phyloP scores from a whole-genome alignment of 345 rosid genomes.

The Lagerstroemia speciosa region DNA sequence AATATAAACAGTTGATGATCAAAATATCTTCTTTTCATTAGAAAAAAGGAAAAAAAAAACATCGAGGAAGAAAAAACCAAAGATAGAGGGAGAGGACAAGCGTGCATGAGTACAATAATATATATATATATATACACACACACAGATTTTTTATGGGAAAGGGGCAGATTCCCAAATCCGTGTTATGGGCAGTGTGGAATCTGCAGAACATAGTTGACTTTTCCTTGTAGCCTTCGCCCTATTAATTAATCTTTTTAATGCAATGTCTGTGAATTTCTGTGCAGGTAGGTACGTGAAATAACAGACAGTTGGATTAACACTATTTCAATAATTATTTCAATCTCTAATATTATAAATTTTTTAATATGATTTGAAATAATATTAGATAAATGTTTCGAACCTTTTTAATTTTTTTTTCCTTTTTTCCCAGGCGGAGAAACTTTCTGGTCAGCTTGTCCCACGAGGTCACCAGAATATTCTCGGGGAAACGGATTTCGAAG shows the following conservation, averaged over 20 bases:
- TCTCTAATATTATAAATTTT: too few relatives aligned
- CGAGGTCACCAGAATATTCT: neutral
- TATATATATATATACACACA: too few relatives aligned
- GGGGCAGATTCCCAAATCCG: conserved; percentile 3
- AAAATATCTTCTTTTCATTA: too few relatives aligned
- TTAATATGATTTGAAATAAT: too few relatives aligned
- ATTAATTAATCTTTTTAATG: neutral
- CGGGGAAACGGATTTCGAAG: neutral
- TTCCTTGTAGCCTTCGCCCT: neutral
- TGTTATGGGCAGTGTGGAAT: conserved; percentile 1
- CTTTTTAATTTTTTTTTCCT: neutral
- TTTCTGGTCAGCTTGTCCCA: neutral
- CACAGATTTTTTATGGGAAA: neutral
- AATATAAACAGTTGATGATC: too few relatives aligned
- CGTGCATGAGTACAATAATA: too few relatives aligned
- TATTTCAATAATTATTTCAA: too few relatives aligned
- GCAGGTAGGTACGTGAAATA: neutral
- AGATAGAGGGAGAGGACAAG: too few relatives aligned
- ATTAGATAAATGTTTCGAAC: too few relatives aligned
- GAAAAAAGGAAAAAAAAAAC: too few relatives aligned
- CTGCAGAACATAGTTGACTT: neutral
- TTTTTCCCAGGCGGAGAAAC: neutral
- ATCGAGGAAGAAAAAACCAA: too few relatives aligned
- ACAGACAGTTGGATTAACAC: neutral
- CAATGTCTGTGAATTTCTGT: neutral